These are phyloP conservation scores for Schizonepeta tenuifolia DNA, from an alignment of 257 asterid genomes.

Conservation along the genomic window DNA sequence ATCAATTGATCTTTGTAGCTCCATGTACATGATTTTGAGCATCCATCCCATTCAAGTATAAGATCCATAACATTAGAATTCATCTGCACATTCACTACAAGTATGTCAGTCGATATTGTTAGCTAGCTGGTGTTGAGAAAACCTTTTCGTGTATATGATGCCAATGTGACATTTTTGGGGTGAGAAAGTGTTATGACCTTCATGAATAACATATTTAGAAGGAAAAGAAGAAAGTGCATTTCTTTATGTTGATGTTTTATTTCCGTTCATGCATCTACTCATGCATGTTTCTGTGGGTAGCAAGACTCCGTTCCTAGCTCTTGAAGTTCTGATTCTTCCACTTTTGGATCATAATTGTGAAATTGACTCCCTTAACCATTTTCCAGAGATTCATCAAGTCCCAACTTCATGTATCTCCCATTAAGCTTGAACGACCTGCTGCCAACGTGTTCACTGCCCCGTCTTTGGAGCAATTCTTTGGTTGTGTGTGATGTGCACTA, in stretches of 20 bases:
- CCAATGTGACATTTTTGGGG: not conserved
- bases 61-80: not conserved
- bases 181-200: not conserved
- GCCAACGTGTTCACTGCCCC: slow-evolving; percentile 64
- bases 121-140: too few relatives aligned
- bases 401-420: slow-evolving; percentile 75
- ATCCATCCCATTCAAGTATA: too few relatives aligned
- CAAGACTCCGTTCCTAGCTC: not conserved
- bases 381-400: slow-evolving; percentile 93
- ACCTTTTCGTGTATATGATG: too few relatives aligned
- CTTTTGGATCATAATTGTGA: not conserved
- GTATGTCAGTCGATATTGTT: too few relatives aligned
- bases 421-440: slow-evolving; percentile 58
- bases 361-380: slow-evolving; percentile 14
- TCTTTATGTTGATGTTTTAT: not conserved
- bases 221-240: not conserved
- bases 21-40: not conserved
- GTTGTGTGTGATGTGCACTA: slow-evolving; percentile 48
- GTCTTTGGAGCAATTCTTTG: slow-evolving; percentile 84
- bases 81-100: not conserved
- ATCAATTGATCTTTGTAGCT: not conserved
- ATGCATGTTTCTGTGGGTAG: not conserved
- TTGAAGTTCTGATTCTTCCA: not conserved
- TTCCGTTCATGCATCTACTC: not conserved
- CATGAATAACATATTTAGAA: not conserved